Evolutionary conservation across 2,329 filamentous ascomycete genomes (phyloP).

Genomic region (Pezicula carpinea): DNA sequence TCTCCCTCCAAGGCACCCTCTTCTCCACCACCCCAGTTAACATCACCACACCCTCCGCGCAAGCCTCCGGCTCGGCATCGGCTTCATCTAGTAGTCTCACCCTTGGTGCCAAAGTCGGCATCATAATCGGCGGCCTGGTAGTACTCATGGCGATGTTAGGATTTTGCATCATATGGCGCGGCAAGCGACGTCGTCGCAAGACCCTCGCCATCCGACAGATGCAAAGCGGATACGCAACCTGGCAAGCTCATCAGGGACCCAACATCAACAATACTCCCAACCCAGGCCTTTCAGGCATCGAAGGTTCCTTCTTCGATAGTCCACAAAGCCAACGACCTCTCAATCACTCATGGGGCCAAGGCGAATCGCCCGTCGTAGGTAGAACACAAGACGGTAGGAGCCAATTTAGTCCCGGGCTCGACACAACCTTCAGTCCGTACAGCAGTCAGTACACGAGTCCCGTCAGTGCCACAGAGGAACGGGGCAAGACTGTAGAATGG

Average conservation of each 20-base stretch:
- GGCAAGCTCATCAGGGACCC: constrained; percentile 12
- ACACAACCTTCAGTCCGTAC: constrained; percentile 50
- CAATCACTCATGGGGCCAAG: neutral
- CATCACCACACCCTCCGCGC: constrained; percentile 43
- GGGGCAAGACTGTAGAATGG: constrained; percentile 3
- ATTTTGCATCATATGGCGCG: constrained; percentile 50
- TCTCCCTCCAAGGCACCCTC: constrained; percentile 47
- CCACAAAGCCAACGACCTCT: constrained; percentile 48
- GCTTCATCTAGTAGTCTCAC: constrained; percentile 36
- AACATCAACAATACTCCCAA: constrained; percentile 25
- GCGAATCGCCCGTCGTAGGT: neutral
- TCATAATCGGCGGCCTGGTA: constrained; percentile 47
- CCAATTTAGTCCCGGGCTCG: constrained; percentile 31
- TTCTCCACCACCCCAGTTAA: constrained; percentile 46
- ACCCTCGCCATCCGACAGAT: constrained; percentile 40
- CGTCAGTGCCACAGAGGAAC: constrained; percentile 25
- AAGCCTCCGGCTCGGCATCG: constrained; percentile 20
- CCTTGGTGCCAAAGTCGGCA: constrained; percentile 53
- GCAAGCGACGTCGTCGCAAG: constrained; percentile 48
- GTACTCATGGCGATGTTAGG: constrained; percentile 44
- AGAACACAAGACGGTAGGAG: constrained; percentile 2
- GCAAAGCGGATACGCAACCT: constrained; percentile 19
- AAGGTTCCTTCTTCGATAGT: constrained; percentile 36
- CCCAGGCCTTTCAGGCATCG: constrained; percentile 24
- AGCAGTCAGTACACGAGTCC: constrained; percentile 56